Base-by-base conservation (phyloP, 768 basidiomycete species). In the Saitozyma podzolica region DNA sequence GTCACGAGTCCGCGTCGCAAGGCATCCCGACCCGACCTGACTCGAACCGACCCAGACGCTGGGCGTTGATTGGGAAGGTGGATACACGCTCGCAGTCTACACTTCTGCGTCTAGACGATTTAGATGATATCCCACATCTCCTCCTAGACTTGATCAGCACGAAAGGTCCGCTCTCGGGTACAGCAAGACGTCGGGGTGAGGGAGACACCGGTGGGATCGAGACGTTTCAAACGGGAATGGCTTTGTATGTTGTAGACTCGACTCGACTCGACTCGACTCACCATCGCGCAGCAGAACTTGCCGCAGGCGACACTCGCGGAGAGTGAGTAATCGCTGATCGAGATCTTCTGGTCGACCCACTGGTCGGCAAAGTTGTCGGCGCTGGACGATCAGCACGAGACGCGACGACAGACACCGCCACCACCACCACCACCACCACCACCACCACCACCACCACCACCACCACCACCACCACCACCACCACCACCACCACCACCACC, bases 351-450 rank as follows among this genome's bases (percentile, higher is more conserved):
- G 76, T 99, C 96, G 0, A 97, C 90, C 68, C 90, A 83, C 20
- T 86, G 89, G 80, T 99, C 96, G 13, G 96, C 96, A 82, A 99
- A 99, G 81, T 95, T 91, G 69, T 99, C 96, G 55, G 85, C 87
- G 10, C 81, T 81, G 72, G 9, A 47, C 45, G n/a, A 47, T 29
- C 29, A 29, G 29, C 29, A 29, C 29, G 29, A 29, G 29, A 5
- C 29, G 29, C 2, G 29, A 29, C 29, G 29, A 29, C 29, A 29
- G 29, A 29, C 29, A 29, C 29, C 29, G 5, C 29, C 2, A 29
- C 29, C 29, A 29, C 29, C 29, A 29, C 5, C 29, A 29, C 29
- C 19, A 37, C 13, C 51, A 19, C 20, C 39, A 19, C 13, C 29
- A 49, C 20, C 40, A 10, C 29, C 37, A 42, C 20, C 37, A 10